Percentiles rank a stretch among this genome's conserved stretches.
These are phyloP conservation scores for Helianthus annuus DNA, from an alignment of 129 eudicot species.

Conservation along the genomic window DNA sequence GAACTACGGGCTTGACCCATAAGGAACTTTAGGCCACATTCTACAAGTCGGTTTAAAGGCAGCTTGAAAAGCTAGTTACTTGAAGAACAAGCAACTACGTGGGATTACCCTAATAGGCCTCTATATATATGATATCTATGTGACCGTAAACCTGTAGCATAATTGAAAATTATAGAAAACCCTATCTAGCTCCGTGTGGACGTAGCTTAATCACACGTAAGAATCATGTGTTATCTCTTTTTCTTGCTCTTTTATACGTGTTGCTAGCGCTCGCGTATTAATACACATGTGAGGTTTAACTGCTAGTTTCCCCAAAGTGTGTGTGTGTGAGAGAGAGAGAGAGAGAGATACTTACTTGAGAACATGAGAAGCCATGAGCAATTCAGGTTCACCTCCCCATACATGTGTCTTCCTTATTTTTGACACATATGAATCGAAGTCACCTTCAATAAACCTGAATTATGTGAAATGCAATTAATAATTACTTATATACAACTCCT, in stretches of 20 bases:
- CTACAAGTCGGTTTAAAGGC: background rate
- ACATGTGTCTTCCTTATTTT: slow-evolving; percentile 84
- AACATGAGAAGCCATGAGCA: slow-evolving; percentile 97
- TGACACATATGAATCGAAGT: slow-evolving; percentile 81
- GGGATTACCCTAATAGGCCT: background rate
- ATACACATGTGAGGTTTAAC: background rate
- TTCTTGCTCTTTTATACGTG: background rate
- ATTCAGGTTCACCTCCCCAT: slow-evolving; percentile 99
- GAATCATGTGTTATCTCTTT: background rate
- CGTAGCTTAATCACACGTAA: background rate
- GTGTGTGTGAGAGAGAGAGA: slow-evolving; percentile 1
- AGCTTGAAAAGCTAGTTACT: background rate
- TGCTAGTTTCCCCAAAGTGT: background rate
- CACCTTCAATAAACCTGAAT: slow-evolving; percentile 92
- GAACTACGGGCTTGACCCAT: background rate
- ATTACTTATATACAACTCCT: background rate
- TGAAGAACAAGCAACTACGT: background rate
- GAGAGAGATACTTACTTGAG: slow-evolving; percentile 57
- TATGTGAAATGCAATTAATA: background rate
- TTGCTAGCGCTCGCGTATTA: background rate
- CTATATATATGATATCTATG: background rate
- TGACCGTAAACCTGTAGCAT: background rate
- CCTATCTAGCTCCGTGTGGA: background rate
- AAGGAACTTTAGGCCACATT: background rate
- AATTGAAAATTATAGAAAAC: background rate